Percentiles rank a stretch among this genome's conserved stretches.
phyloP scores from a whole-genome alignment of 495 filamentous ascomycete genomes.

The Penicillium verhagenii region DNA sequence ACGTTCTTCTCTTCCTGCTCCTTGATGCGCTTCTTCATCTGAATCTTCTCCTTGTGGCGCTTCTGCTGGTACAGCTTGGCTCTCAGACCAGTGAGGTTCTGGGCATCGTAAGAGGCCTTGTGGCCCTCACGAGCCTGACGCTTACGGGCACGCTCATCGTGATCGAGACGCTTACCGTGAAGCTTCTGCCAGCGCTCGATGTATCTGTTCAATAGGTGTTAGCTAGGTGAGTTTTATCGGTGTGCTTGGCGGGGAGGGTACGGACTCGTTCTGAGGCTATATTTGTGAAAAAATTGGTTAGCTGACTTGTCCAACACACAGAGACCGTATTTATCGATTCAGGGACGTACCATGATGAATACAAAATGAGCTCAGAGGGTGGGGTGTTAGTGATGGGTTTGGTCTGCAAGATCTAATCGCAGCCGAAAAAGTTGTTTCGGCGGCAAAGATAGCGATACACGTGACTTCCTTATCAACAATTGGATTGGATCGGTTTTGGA shows the following conservation, averaged over 20 bases:
- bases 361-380: constrained; percentile 18
- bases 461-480: constrained; percentile 28
- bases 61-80: constrained; percentile 96
- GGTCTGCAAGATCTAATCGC: constrained; percentile 28
- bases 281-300: constrained; percentile 13
- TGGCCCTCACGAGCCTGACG: constrained; percentile 82
- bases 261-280: constrained; percentile 82
- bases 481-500: no score
- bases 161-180: constrained; percentile 77
- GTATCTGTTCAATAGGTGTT: constrained; percentile 50
- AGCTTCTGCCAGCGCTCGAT: constrained; percentile 87
- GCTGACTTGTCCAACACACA: background rate
- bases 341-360: constrained; percentile 39
- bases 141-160: constrained; percentile 91
- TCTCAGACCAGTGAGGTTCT: constrained; percentile 85
- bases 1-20: constrained; percentile 93
- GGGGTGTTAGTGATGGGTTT: constrained; percentile 17
- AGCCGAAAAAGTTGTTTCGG: constrained; percentile 39
- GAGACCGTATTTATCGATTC: background rate
- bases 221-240: constrained; percentile 9
- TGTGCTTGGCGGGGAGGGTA: constrained; percentile 23
- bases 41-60: constrained; percentile 95
- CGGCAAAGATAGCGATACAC: constrained; percentile 31
- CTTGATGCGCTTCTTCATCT: constrained; percentile 96
- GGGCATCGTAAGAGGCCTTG: constrained; percentile 79